Evolutionary conservation across 768 basidiomycete genomes (phyloP), one percentile per base, ranked within the genome.

Genomic region (Hortiboletus campestris): DNA sequence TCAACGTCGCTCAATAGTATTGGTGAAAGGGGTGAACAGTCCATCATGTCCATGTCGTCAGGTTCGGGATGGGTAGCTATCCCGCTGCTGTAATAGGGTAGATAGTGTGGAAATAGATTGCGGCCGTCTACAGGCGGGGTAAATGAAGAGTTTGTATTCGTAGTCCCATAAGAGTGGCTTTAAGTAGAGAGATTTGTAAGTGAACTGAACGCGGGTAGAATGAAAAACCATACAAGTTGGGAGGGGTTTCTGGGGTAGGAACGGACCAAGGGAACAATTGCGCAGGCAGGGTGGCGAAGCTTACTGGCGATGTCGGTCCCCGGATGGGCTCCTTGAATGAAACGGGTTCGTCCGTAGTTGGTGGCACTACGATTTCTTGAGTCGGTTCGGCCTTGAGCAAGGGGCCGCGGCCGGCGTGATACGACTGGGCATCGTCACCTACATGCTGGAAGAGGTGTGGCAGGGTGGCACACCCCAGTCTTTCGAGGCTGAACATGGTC

Each of bases 1-100:
- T 63, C 62, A 14, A 55, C 40, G 44, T 63, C 61, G 10, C 28
- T n/a, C 6, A 45, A 20, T 28, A 35, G 2, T 11, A 38, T 31
- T 9, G 60, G 51, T 6, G 49, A 61, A 22, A 44, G 20, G 13
- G 59, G 59, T 12, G 53, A 34, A 19, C 53, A 60, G 12, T 60
- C 59, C 25, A 25, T 25, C 25, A 25, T 25, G 25, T 25, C 25
- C 59, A 62, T 61, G 28, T 51, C 53, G 38, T 59, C 60, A 31
- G 34, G 28, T 28, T 38, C 44, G n/a, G 46, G 13, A n/a, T 34
- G 25, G 32, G 36, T 22, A 42, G 16, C 2, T 17, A 16, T 22
- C 31, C 17, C 29, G 31, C 10, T 12, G 2, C 2, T 39, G n/a
- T 28, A 46, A 35, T 14, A 34, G 19, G 17, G 17, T 35, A 56